These are phyloP conservation scores for Pseudocercospora cruenta DNA, from an alignment of 2,329 filamentous ascomycete species.

Conservation along the genomic window DNA sequence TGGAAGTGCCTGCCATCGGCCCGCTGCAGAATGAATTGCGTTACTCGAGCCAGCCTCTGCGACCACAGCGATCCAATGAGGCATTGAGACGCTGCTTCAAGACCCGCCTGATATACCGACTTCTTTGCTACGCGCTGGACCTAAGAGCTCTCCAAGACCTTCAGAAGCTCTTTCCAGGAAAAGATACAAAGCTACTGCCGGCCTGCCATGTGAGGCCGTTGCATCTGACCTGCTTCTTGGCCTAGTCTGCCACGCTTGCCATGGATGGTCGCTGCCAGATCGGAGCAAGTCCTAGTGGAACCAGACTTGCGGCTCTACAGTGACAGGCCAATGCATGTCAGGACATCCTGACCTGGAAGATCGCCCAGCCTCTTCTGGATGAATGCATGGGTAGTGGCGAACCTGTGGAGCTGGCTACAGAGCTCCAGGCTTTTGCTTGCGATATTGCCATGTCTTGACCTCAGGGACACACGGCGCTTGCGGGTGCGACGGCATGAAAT, in stretches of 20 bases:
- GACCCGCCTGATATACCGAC: background rate
- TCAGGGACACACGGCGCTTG: constrained; percentile 26
- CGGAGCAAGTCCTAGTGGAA: background rate
- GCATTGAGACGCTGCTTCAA: background rate
- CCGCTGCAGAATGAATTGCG: constrained; percentile 20
- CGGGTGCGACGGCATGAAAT: constrained; percentile 16
- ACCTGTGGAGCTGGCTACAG: constrained; percentile 15
- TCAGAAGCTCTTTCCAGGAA: background rate
- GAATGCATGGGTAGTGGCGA: constrained; percentile 19
- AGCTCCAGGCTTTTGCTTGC: constrained; percentile 11
- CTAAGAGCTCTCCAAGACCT: constrained; percentile 1
- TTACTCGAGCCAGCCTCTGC: constrained; percentile 7
- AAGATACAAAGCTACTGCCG: background rate
- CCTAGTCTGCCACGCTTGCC: constrained; percentile 7
- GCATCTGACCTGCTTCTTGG: background rate
- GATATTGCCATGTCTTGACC: constrained; percentile 19
- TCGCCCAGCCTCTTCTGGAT: background rate
- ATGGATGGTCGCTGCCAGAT: background rate
- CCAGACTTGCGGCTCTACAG: background rate
- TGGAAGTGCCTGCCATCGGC: constrained; percentile 17
- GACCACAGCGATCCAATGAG: background rate
- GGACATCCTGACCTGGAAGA: background rate
- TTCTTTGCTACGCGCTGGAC: constrained; percentile 1
- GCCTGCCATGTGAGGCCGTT: constrained; percentile 10
- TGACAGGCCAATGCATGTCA: constrained; percentile 7